Evolutionary conservation across 331 rosid species (phyloP).

Genomic region (Telfairia occidentalis): DNA sequence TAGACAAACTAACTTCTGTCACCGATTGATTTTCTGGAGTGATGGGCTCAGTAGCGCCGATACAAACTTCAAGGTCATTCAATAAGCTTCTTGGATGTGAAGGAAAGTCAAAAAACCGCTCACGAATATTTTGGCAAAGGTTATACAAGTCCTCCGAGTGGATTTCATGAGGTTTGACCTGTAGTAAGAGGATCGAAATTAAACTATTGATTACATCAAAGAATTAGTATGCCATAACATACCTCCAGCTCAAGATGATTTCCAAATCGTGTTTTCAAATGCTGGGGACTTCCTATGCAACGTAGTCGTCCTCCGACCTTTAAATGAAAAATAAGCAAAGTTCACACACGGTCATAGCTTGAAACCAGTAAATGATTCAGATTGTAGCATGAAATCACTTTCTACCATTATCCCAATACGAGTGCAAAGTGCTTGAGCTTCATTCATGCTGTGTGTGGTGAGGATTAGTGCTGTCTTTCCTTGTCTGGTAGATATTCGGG

Average conservation of each 20-base stretch:
- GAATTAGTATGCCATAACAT: constrained; percentile 16
- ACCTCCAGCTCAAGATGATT: constrained; percentile 95
- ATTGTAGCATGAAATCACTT: constrained; percentile 16
- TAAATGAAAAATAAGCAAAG: constrained; percentile 18
- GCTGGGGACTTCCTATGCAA: constrained; percentile 95
- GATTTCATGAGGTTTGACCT: constrained; percentile 89
- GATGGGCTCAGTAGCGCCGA: constrained; percentile 51
- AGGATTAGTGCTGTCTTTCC: constrained; percentile 98
- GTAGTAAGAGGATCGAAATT: constrained; percentile 7
- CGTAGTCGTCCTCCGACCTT: constrained; percentile 85
- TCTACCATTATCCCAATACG: constrained; percentile 90
- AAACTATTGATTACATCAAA: constrained; percentile 16
- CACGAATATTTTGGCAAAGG: constrained; percentile 61
- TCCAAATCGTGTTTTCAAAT: constrained; percentile 83
- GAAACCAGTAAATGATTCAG: constrained; percentile 9
- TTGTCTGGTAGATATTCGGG: constrained; percentile 76
- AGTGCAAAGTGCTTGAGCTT: constrained; percentile 96
- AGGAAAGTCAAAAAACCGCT: constrained; percentile 43
- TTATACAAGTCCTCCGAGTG: constrained; percentile 48
- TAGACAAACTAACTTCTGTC: constrained; percentile 67
- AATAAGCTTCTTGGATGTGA: constrained; percentile 74
- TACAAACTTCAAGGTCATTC: constrained; percentile 77
- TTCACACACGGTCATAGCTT: constrained; percentile 4
- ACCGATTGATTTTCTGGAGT: constrained; percentile 56
- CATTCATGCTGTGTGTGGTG: constrained; percentile 96